These are phyloP conservation scores for Botryotinia globosa DNA, from an alignment of 2,329 filamentous ascomycete species.

Conservation along the genomic window DNA sequence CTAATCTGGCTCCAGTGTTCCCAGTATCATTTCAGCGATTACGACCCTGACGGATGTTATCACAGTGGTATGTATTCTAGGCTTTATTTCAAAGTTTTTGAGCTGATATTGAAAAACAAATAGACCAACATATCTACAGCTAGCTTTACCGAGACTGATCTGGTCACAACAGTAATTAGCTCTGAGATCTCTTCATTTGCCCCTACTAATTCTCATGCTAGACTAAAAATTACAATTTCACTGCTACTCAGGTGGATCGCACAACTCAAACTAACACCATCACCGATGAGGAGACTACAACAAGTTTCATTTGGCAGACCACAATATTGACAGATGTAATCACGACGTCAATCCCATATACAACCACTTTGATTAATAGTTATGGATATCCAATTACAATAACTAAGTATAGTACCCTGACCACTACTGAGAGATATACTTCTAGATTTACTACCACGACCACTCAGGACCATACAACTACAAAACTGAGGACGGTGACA, in stretches of 20 bases:
- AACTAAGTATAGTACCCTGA: conserved; percentile 27
- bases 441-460: conserved; percentile 6
- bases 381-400: conserved; percentile 27
- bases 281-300: conserved; percentile 20
- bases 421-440: conserved; percentile 24
- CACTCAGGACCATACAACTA: conserved; percentile 11
- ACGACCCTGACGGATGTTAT: conserved; percentile 7
- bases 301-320: conserved; percentile 16
- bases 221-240: conserved; percentile 18
- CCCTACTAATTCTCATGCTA: neutral
- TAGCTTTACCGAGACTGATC: conserved; percentile 1
- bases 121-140: conserved; percentile 12
- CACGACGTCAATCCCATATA: conserved; percentile 26
- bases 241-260: conserved; percentile 4
- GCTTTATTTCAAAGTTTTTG: neutral
- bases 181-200: no score
- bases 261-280: conserved; percentile 13
- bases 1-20: neutral
- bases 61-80: conserved; percentile 1
- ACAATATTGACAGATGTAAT: conserved; percentile 21
- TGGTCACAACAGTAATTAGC: neutral
- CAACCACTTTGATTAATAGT: conserved; percentile 25
- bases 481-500: neutral
- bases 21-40: conserved; percentile 6
- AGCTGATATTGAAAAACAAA: neutral